Evolutionary conservation across 768 basidiomycete species (phyloP).

Genomic region (Amanita inopinata): DNA sequence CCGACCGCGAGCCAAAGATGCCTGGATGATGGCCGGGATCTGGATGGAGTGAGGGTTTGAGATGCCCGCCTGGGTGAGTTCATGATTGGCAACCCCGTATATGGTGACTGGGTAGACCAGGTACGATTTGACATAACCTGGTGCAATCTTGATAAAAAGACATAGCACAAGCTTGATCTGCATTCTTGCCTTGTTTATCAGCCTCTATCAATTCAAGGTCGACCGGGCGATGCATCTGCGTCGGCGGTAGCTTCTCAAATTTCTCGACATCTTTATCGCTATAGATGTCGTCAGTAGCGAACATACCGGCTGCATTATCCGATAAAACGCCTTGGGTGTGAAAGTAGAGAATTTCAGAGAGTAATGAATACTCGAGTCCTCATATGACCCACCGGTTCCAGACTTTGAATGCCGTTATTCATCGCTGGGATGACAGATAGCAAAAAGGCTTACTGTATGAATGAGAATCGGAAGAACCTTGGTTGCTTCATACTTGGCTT

Average conservation of each 20-base stretch:
- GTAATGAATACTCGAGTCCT: too few relatives aligned
- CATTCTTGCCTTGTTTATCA: conserved; percentile 31
- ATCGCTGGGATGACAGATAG: not conserved
- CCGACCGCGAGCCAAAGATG: conserved; percentile 34
- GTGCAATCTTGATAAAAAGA: not conserved
- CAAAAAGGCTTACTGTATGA: conserved; percentile 28
- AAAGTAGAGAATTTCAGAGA: not conserved
- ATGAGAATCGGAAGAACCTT: conserved; percentile 26
- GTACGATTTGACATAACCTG: conserved; percentile 42
- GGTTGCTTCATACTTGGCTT: conserved; percentile 24
- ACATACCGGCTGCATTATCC: conserved; percentile 34
- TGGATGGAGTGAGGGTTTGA: conserved; percentile 44
- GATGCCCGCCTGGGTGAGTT: conserved; percentile 40
- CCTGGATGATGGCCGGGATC: conserved; percentile 37
- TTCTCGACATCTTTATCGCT: conserved; percentile 37
- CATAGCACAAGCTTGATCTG: not conserved
- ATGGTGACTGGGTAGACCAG: conserved; percentile 49
- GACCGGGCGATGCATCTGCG: conserved; percentile 37
- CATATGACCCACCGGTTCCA: conserved; percentile 20
- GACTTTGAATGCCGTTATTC: conserved; percentile 16
- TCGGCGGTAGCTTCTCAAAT: conserved; percentile 34
- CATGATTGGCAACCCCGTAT: conserved; percentile 42
- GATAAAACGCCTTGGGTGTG: conserved; percentile 25
- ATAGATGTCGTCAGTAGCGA: conserved; percentile 29
- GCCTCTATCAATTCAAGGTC: conserved; percentile 39